Conservation (phyloP, 768 basidiomycete species). For the Wakefieldia striispora region DNA sequence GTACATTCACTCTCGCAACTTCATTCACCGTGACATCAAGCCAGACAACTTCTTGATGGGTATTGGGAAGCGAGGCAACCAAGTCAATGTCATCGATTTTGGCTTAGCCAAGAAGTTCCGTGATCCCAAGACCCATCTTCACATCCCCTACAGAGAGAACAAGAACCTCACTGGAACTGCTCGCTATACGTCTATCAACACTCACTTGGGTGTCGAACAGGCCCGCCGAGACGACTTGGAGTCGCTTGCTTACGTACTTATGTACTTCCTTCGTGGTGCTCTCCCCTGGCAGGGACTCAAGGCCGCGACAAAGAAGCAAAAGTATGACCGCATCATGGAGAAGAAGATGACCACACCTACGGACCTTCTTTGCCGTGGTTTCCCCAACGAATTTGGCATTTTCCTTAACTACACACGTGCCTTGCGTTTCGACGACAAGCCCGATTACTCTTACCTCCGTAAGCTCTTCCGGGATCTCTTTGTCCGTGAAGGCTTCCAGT, state of each 20-base stretch:
- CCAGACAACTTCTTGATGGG: constrained; percentile 99
- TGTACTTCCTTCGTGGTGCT: constrained; percentile 99
- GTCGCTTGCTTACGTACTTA: constrained; percentile 96
- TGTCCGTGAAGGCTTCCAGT: constrained; percentile 96
- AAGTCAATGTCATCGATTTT: constrained; percentile 98
- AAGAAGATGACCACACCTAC: constrained; percentile 99
- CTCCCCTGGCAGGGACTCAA: constrained; percentile 99
- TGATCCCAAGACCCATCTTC: constrained; percentile 98
- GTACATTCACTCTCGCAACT: constrained; percentile 99
- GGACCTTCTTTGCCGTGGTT: constrained; percentile 96
- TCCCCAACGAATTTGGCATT: constrained; percentile 99
- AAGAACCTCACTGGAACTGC: constrained; percentile 99
- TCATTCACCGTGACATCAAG: constrained; percentile 97
- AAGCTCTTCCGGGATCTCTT: constrained; percentile 99
- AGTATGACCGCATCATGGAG: constrained; percentile 99
- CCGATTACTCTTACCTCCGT: constrained; percentile 98
- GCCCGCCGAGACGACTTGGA: constrained; percentile 97
- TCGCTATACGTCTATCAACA: constrained; percentile 99
- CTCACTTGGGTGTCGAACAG: constrained; percentile 97
- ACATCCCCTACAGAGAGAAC: constrained; percentile 99
- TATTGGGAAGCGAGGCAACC: constrained; percentile 98
- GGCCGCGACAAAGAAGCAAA: constrained; percentile 99
- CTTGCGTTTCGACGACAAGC: constrained; percentile 99
- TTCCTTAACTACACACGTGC: constrained; percentile 99
- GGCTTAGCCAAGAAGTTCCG: constrained; percentile 99